Evolutionary conservation across 306 rosid species (phyloP).

Genomic region (Begonia fuchsioides): DNA sequence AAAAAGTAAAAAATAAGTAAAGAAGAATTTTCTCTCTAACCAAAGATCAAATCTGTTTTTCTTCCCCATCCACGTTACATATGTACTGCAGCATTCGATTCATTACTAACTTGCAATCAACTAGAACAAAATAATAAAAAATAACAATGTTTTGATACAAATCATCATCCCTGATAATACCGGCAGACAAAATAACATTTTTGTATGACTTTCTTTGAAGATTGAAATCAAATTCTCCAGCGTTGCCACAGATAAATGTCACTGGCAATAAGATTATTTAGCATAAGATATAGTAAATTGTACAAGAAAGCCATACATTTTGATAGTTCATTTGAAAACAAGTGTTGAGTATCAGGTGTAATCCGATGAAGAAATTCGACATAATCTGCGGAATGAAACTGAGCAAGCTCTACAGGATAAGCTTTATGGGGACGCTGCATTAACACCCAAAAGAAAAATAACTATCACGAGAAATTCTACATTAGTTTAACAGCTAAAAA

Average conservation of each 20-base stretch:
- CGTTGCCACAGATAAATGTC: neutral
- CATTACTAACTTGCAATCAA: neutral
- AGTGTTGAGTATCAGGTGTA: conserved; percentile 71
- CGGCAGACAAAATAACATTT: neutral
- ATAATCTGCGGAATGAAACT: conserved; percentile 86
- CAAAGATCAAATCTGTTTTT: neutral
- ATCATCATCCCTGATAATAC: neutral
- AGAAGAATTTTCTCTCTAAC: neutral
- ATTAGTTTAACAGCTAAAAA: neutral
- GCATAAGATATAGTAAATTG: neutral
- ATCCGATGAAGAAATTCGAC: conserved; percentile 92
- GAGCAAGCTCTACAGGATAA: conserved; percentile 98
- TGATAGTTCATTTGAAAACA: conserved; percentile 58
- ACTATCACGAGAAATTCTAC: neutral
- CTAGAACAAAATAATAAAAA: neutral
- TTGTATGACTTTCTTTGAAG: neutral
- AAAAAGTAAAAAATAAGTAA: conserved; percentile 1
- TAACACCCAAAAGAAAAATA: conserved; percentile 3
- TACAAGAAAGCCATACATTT: conserved; percentile 35
- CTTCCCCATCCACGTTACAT: neutral
- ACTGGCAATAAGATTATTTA: neutral
- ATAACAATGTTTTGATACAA: neutral
- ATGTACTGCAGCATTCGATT: neutral
- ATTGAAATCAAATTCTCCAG: neutral
- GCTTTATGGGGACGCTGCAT: conserved; percentile 98